Evolutionary conservation across 129 eudicot species (phyloP), one percentile per base, ranked within the genome.

Genomic region (Flaveria bidentis): DNA sequence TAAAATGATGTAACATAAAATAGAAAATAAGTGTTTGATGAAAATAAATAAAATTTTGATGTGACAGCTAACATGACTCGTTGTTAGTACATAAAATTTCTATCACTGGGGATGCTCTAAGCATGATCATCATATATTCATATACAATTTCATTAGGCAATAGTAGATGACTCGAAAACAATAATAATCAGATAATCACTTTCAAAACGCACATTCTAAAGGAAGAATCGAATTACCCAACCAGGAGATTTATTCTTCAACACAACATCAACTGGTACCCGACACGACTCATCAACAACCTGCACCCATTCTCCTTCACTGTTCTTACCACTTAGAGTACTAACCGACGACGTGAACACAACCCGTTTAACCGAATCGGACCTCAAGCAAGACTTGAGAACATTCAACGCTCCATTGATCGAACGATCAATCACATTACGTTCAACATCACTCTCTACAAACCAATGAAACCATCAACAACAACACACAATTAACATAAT

Each of bases 331-430:
- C 97, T 90, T 82, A 93, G 28, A 18, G 98, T 88, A 69, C 98
- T 93, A 46, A 88, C 83, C 15, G 98, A 93, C 67, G 98, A 93
- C n/a, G 97, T 93, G 69, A 90, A 90, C 78, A 93, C 87, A 68
- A 93, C 89, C 56, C 86, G 83, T 69, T 77, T 88, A 5, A 86
- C 94, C 1, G 90, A 77, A 25, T 62, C 71, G 0, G 97, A 71
- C 78, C 84, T 90, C 64, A 67, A 73, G 71, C 98, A 93, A 51
- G 98, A 73, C 76, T 84, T 85, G 44, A 93, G 91, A 25, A 93
- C 78, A 76, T 93, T 93, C n/a, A 93, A 75, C 16, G 89, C 84
- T 78, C 98, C 98, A 62, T 75, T 76, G 57, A 88, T 76, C 28
- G 96, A 88, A 66, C 96, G 97, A 14, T 87, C 86, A 23, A 90